Percentiles rank a stretch among this genome's conserved stretches.
These are phyloP conservation scores for Hypoxylon crocopeplum DNA, from an alignment of 495 filamentous ascomycete genomes.

Conservation along the genomic window DNA sequence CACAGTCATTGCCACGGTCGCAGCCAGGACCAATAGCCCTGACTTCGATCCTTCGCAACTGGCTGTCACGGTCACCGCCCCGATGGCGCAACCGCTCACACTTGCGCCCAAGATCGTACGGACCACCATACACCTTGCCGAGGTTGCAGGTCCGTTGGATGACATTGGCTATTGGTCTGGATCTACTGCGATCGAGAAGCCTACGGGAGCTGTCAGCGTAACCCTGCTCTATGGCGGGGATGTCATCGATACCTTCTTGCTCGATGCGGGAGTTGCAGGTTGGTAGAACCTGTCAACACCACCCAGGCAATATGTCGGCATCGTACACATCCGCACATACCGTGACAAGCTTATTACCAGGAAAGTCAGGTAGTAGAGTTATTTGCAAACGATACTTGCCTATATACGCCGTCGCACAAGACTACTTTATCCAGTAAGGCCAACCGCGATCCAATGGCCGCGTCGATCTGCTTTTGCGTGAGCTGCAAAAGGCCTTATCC, in stretches of 20 bases:
- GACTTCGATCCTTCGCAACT: constrained; percentile 15
- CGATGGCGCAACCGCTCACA: constrained; percentile 39
- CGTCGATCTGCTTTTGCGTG: background rate
- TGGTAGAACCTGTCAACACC: constrained; percentile 25
- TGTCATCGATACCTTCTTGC: constrained; percentile 34
- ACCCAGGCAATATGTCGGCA: constrained; percentile 2
- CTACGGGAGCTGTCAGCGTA: constrained; percentile 32
- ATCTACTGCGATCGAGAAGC: constrained; percentile 13
- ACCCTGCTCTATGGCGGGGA: constrained; percentile 21
- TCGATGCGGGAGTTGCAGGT: constrained; percentile 34
- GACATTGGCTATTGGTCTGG: constrained; percentile 29
- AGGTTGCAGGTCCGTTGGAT: constrained; percentile 9
- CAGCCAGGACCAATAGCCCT: constrained; percentile 10
- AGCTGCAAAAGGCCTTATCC: background rate
- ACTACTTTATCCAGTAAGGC: constrained; percentile 21
- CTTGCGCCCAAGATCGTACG: constrained; percentile 38
- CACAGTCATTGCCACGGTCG: constrained; percentile 35
- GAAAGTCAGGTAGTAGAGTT: constrained; percentile 7
- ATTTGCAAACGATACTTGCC: constrained; percentile 2
- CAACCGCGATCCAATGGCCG: constrained; percentile 21
- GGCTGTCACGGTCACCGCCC: constrained; percentile 28
- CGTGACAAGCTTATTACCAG: background rate
- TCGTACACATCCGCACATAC: background rate
- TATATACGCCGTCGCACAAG: constrained; percentile 1
- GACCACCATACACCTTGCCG: constrained; percentile 16